A percentile compares a stretch with the other conserved stretches of the same genome.
phyloP scores from a whole-genome alignment of 805 yeast species.

The Kregervanrija pseudodelftensis region DNA sequence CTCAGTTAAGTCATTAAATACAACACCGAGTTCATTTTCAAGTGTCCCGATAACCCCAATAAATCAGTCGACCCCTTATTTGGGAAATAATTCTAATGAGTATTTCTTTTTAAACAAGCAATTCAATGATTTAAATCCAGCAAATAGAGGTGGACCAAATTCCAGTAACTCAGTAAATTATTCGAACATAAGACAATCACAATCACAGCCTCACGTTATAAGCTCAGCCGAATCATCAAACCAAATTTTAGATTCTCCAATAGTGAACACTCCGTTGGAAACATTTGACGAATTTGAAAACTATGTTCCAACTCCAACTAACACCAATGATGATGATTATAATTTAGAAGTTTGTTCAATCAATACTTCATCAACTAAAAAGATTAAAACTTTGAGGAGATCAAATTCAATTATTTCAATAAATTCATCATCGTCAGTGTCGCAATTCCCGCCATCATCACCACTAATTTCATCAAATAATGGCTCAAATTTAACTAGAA shows the following conservation, averaged over 20 bases:
- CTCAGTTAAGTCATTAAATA: no score
- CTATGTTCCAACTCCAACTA: slow-evolving; percentile 1
- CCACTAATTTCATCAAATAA: slow-evolving; percentile 1
- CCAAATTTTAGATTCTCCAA: slow-evolving; percentile 11
- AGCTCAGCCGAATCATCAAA: no score
- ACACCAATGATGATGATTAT: slow-evolving; percentile 12
- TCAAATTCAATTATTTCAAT: slow-evolving; percentile 24
- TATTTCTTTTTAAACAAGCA: no score
- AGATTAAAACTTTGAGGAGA: slow-evolving; percentile 21
- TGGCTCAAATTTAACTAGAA: neutral
- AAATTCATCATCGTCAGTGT: slow-evolving; percentile 16
- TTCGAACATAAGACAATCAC: no score
- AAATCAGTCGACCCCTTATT: no score
- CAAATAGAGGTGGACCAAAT: no score
- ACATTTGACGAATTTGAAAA: neutral
- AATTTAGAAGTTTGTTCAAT: slow-evolving; percentile 20
- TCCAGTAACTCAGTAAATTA: no score
- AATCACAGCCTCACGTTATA: no score
- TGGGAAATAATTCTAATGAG: no score
- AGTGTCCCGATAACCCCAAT: no score
- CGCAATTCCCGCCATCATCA: slow-evolving; percentile 11
- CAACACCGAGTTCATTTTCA: no score
- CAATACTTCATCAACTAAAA: slow-evolving; percentile 21
- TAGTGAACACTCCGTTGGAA: slow-evolving; percentile 5
- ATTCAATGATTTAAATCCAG: no score